Conservation (phyloP, 2,329 filamentous ascomycete genomes). For the Kalmusia sp. region DNA sequence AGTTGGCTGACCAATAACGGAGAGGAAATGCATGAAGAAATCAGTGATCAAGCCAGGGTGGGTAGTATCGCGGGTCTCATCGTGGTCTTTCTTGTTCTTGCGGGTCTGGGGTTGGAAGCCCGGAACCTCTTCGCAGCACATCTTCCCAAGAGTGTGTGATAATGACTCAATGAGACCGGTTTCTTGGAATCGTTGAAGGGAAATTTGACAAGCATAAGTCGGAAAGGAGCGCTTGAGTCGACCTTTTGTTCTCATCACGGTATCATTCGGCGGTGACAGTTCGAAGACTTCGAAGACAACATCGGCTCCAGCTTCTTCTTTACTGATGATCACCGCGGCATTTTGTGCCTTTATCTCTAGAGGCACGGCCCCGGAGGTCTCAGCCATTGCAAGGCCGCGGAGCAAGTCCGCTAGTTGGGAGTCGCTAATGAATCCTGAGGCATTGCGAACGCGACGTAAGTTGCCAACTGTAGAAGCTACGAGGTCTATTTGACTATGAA, state of each 20-base stretch:
- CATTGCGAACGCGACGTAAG: not conserved
- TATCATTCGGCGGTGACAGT: slow-evolving; percentile 46
- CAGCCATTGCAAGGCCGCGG: slow-evolving; percentile 25
- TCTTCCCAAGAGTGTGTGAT: slow-evolving; percentile 32
- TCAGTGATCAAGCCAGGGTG: slow-evolving; percentile 60
- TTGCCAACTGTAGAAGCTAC: not conserved
- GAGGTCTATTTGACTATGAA: not conserved
- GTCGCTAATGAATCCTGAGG: not conserved
- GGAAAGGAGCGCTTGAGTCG: slow-evolving; percentile 54
- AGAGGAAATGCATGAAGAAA: slow-evolving; percentile 51
- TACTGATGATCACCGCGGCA: slow-evolving; percentile 50
- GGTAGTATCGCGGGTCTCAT: slow-evolving; percentile 56
- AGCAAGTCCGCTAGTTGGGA: not conserved
- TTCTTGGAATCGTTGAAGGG: slow-evolving; percentile 20
- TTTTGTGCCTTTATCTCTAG: slow-evolving; percentile 54
- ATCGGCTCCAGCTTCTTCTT: not conserved
- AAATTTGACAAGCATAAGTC: slow-evolving; percentile 43
- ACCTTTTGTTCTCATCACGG: slow-evolving; percentile 45
- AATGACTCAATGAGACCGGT: slow-evolving; percentile 25
- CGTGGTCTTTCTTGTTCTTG: slow-evolving; percentile 46
- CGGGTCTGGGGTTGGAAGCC: slow-evolving; percentile 37
- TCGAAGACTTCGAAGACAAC: slow-evolving; percentile 54
- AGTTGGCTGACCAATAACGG: slow-evolving; percentile 38
- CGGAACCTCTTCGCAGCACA: slow-evolving; percentile 39
- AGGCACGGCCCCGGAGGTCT: slow-evolving; percentile 23